These are phyloP conservation scores for Candida xiaguanensis DNA, from an alignment of 805 yeast species.

Conservation along the genomic window DNA sequence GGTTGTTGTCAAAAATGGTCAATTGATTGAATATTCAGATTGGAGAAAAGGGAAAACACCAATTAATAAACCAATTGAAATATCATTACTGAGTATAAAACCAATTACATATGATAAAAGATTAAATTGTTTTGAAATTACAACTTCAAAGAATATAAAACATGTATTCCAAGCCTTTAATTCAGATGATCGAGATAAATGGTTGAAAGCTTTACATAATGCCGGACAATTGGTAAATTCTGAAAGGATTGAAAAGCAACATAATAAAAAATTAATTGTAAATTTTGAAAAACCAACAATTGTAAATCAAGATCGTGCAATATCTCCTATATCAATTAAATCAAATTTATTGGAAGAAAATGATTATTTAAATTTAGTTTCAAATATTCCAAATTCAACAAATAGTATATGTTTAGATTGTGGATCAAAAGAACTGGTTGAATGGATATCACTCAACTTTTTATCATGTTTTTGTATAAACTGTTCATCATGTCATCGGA, in stretches of 20 bases:
- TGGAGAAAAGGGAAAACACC: slow-evolving; percentile 70
- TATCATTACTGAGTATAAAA: slow-evolving; percentile 64
- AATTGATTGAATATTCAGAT: slow-evolving; percentile 66
- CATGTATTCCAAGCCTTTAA: slow-evolving; percentile 73
- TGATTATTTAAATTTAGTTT: slow-evolving; percentile 36
- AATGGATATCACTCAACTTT: slow-evolving; percentile 82
- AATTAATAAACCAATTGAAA: slow-evolving; percentile 64
- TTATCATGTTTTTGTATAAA: slow-evolving; percentile 73
- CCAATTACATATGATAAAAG: slow-evolving; percentile 44
- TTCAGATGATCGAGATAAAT: slow-evolving; percentile 60
- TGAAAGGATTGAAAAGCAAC: slow-evolving; percentile 13
- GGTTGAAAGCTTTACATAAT: slow-evolving; percentile 63
- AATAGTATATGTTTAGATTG: slow-evolving; percentile 80
- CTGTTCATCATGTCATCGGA: slow-evolving; percentile 86
- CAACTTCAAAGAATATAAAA: slow-evolving; percentile 62
- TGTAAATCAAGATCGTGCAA: slow-evolving; percentile 11
- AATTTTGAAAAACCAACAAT: slow-evolving; percentile 14
- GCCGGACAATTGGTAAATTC: slow-evolving; percentile 48
- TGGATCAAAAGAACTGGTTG: slow-evolving; percentile 58
- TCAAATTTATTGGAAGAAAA: slow-evolving; percentile 21
- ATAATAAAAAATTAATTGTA: slow-evolving; percentile 1
- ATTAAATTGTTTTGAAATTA: slow-evolving; percentile 66
- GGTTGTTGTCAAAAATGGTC: slow-evolving; percentile 72
- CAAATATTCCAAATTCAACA: slow-evolving; percentile 41
- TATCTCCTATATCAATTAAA: slow-evolving; percentile 32